A percentile compares a stretch with the other conserved stretches of the same genome.
Evolutionary conservation across 2,329 filamentous ascomycete genomes (phyloP).

Genomic region (Colletotrichum sp.): DNA sequence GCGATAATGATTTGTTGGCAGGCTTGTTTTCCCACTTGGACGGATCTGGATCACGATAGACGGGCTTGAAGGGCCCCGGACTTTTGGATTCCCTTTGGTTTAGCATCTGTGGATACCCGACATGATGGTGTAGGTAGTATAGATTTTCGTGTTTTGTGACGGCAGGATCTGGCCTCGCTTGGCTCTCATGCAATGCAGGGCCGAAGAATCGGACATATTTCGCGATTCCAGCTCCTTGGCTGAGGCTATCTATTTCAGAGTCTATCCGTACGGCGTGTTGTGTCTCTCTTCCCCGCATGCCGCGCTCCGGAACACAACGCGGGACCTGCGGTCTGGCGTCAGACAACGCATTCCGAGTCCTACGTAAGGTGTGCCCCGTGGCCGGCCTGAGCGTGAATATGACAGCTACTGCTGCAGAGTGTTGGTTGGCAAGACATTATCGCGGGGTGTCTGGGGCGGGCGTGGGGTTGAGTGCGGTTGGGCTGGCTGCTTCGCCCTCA

Average conservation of each 20-base stretch:
- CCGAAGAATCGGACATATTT: slow-evolving; percentile 12
- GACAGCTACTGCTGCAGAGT: not conserved
- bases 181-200: not conserved
- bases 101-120: slow-evolving; percentile 17
- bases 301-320: not conserved
- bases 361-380: not conserved
- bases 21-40: not conserved
- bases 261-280: not conserved
- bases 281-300: not conserved
- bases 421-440: not conserved
- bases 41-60: slow-evolving; percentile 8
- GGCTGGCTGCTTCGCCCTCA: not conserved
- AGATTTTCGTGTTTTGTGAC: not conserved
- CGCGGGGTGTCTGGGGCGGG: not conserved
- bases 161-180: not conserved
- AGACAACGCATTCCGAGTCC: not conserved
- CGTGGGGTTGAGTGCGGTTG: not conserved
- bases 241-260: not conserved
- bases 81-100: slow-evolving; percentile 9
- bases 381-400: not conserved
- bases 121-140: not conserved
- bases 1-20: not conserved
- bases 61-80: not conserved
- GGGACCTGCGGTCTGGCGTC: not conserved
- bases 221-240: not conserved